These are phyloP conservation scores for Acanthamoeba lenticulata DNA, from an alignment of 208 protist species.

Conservation along the genomic window DNA sequence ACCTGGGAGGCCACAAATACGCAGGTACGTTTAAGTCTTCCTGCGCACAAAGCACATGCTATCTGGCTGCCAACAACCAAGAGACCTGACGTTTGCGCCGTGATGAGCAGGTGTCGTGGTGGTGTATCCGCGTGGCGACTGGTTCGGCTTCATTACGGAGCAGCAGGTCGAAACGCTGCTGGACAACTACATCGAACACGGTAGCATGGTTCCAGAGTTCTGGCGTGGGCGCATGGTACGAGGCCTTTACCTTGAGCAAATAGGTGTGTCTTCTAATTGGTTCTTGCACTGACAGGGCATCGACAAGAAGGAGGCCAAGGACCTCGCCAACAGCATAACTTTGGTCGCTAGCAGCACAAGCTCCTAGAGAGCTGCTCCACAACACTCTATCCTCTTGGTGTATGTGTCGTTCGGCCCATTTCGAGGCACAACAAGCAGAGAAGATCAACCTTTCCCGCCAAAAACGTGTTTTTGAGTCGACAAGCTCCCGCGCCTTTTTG, in stretches of 20 bases:
- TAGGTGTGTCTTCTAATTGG: no score
- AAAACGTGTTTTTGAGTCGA: neutral
- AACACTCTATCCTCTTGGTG: neutral
- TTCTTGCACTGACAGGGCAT: neutral
- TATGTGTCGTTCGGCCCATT: neutral
- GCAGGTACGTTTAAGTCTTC: neutral
- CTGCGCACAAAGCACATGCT: neutral
- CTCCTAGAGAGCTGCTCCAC: neutral
- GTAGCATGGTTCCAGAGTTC: neutral
- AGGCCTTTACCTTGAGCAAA: neutral
- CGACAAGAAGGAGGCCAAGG: neutral
- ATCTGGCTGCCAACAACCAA: no score
- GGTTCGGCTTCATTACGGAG: conserved; percentile 25
- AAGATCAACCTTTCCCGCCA: neutral
- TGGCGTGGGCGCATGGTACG: neutral
- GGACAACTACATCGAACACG: conserved; percentile 27
- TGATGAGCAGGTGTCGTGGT: neutral
- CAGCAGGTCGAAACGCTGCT: neutral
- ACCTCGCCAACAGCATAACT: neutral
- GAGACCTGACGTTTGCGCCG: neutral
- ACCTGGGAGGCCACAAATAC: conserved; percentile 1
- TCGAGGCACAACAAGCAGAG: neutral
- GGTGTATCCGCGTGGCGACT: neutral
- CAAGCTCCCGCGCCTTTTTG: neutral
- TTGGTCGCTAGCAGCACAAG: neutral